These are phyloP conservation scores for Ochetophila trinervis DNA, from an alignment of 306 rosid genomes.

Conservation along the genomic window DNA sequence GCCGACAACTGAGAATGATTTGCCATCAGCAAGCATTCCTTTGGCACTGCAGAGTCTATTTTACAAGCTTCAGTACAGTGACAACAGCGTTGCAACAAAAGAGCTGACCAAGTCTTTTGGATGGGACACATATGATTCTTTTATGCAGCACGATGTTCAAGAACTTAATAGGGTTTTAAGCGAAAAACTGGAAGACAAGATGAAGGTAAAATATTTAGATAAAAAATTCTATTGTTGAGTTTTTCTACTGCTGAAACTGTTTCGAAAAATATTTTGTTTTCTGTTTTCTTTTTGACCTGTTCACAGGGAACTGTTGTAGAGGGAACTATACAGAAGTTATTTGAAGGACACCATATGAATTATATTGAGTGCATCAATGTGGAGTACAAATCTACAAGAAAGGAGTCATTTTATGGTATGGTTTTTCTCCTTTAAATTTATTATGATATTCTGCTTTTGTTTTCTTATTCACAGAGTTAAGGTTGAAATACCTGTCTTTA, in stretches of 20 bases:
- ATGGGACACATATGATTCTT: constrained; percentile 93
- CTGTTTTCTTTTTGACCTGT: constrained; percentile 12
- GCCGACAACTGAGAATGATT: constrained; percentile 95
- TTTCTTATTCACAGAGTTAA: constrained; percentile 16
- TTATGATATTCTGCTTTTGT: constrained; percentile 13
- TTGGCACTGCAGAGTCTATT: constrained; percentile 90
- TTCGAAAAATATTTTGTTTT: constrained; percentile 3
- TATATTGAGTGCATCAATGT: constrained; percentile 90
- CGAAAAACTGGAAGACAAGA: constrained; percentile 94
- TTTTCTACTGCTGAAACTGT: background rate
- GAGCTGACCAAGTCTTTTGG: constrained; percentile 95
- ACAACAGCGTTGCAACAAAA: constrained; percentile 82
- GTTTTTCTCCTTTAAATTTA: background rate
- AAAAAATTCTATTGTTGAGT: background rate
- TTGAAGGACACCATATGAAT: constrained; percentile 98
- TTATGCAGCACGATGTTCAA: constrained; percentile 98
- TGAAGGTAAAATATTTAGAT: constrained; percentile 58
- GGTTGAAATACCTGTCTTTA: constrained; percentile 11
- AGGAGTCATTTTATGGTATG: constrained; percentile 92
- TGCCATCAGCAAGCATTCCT: constrained; percentile 96
- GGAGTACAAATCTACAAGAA: constrained; percentile 87
- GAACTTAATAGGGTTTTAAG: constrained; percentile 91
- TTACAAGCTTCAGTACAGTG: constrained; percentile 88
- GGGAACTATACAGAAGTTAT: constrained; percentile 88
- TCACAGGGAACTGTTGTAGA: constrained; percentile 93